Conservation (phyloP, 495 filamentous ascomycete species). For the Zalerion maritima region DNA sequence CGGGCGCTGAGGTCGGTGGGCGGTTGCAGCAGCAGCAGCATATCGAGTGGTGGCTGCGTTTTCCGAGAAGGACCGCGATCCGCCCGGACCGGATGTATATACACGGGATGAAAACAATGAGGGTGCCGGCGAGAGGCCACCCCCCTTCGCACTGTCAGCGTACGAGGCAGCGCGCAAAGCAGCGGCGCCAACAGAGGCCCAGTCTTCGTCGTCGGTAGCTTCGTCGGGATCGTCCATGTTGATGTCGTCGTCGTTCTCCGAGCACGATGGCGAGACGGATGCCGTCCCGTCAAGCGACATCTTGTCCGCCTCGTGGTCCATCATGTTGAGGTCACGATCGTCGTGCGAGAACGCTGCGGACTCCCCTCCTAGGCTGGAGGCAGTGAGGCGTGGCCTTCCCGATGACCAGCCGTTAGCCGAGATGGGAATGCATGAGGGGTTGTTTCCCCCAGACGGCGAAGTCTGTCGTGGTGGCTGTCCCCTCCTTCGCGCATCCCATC, state of each 20-base stretch:
- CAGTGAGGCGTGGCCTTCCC: slow-evolving; percentile 34
- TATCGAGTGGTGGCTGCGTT: slow-evolving; percentile 27
- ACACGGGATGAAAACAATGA: slow-evolving; percentile 27
- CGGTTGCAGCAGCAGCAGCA: slow-evolving; percentile 32
- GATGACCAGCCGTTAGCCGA: slow-evolving; percentile 31
- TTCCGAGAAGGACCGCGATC: slow-evolving; percentile 32
- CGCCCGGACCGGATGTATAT: slow-evolving; percentile 33
- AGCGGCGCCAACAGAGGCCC: slow-evolving; percentile 78
- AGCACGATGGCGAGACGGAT: slow-evolving; percentile 60
- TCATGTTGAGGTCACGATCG: slow-evolving; percentile 52
- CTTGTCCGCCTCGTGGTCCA: slow-evolving; percentile 82
- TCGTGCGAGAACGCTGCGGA: slow-evolving; percentile 62
- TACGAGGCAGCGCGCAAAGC: slow-evolving; percentile 64
- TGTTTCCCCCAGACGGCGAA: slow-evolving; percentile 32
- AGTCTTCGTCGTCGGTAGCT: slow-evolving; percentile 94
- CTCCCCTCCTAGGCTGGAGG: slow-evolving; percentile 50
- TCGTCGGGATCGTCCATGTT: slow-evolving; percentile 62
- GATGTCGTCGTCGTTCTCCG: slow-evolving; percentile 58
- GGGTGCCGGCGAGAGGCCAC: slow-evolving; percentile 12
- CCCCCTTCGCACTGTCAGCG: slow-evolving; percentile 17
- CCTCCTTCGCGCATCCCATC: slow-evolving; percentile 74
- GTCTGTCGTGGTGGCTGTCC: slow-evolving; percentile 45
- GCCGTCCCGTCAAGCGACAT: slow-evolving; percentile 78
- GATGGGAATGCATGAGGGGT: slow-evolving; percentile 53
- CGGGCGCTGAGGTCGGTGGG: slow-evolving; percentile 35